A percentile compares a stretch with the other conserved stretches of the same genome.
Conservation (phyloP, 306 rosid genomes). For the Vigna trinervia region DNA sequence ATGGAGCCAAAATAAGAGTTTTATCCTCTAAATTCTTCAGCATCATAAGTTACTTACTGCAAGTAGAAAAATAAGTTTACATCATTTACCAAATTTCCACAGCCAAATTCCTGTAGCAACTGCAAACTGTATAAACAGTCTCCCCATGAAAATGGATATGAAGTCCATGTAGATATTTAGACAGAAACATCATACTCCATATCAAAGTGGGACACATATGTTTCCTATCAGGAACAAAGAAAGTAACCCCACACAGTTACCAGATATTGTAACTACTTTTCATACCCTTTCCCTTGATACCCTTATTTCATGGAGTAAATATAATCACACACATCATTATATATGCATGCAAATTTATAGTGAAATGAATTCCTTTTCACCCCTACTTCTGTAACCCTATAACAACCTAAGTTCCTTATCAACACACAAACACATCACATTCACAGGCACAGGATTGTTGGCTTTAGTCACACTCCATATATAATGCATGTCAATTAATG, state of each 20-base stretch:
- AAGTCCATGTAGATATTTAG: slow-evolving; percentile 8
- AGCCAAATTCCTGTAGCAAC: neutral
- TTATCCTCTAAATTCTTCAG: no score
- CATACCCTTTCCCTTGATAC: neutral
- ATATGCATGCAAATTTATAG: neutral
- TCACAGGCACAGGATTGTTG: slow-evolving; percentile 17
- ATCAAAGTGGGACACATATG: slow-evolving; percentile 44
- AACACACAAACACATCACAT: neutral
- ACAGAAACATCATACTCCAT: slow-evolving; percentile 33
- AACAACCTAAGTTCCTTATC: neutral
- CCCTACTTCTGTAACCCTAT: neutral
- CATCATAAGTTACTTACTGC: no score
- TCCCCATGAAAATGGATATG: neutral
- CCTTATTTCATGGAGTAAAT: neutral
- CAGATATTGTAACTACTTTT: slow-evolving; percentile 5
- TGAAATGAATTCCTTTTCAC: neutral
- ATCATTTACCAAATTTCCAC: neutral
- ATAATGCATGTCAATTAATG: slow-evolving; percentile 36
- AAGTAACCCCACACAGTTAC: slow-evolving; percentile 35
- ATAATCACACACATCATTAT: neutral
- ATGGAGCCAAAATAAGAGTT: no score
- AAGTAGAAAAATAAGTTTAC: no score
- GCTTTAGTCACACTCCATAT: slow-evolving; percentile 33
- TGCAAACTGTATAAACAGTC: neutral
- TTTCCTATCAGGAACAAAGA: slow-evolving; percentile 35